These are phyloP conservation scores for Ophiostoma montium DNA, from an alignment of 2,329 filamentous ascomycete species.

Conservation along the genomic window DNA sequence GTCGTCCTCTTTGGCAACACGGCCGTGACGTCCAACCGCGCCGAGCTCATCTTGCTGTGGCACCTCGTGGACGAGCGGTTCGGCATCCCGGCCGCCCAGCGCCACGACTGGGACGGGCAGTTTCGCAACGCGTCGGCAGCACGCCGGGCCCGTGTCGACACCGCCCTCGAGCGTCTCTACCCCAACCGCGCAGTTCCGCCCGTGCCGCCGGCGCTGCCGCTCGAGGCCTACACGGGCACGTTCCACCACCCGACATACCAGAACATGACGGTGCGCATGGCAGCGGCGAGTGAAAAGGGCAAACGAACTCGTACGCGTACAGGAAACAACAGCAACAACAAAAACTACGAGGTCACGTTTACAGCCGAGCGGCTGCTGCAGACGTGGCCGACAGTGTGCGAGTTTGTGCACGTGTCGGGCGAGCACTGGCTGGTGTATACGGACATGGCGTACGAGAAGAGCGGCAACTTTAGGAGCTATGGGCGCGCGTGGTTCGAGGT, in stretches of 20 bases:
- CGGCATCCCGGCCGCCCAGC: conserved; percentile 19
- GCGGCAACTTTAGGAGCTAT: conserved; percentile 16
- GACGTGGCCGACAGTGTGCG: conserved; percentile 20
- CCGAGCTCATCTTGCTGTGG: conserved; percentile 22
- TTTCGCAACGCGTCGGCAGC: conserved; percentile 10
- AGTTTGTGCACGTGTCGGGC: conserved; percentile 23
- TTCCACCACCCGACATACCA: conserved; percentile 31
- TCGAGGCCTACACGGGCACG: conserved; percentile 25
- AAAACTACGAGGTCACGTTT: conserved; percentile 4
- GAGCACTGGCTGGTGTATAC: conserved; percentile 23
- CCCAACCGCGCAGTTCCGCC: conserved; percentile 23
- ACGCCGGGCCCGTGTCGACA: conserved; percentile 15
- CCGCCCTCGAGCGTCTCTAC: conserved; percentile 23
- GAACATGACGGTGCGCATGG: conserved; percentile 17
- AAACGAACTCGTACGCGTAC: no score
- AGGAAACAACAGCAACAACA: neutral
- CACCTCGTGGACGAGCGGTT: conserved; percentile 27
- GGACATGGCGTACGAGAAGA: conserved; percentile 16
- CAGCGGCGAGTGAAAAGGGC: neutral
- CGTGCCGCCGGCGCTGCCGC: conserved; percentile 21
- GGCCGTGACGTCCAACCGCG: conserved; percentile 23
- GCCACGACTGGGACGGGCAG: conserved; percentile 23
- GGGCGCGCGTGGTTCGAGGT: conserved; percentile 21
- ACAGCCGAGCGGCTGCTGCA: conserved; percentile 17
- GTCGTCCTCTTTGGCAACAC: conserved; percentile 32